phyloP scores from a whole-genome alignment of 2,329 filamentous ascomycete species.

The Rachicladosporium sp. region DNA sequence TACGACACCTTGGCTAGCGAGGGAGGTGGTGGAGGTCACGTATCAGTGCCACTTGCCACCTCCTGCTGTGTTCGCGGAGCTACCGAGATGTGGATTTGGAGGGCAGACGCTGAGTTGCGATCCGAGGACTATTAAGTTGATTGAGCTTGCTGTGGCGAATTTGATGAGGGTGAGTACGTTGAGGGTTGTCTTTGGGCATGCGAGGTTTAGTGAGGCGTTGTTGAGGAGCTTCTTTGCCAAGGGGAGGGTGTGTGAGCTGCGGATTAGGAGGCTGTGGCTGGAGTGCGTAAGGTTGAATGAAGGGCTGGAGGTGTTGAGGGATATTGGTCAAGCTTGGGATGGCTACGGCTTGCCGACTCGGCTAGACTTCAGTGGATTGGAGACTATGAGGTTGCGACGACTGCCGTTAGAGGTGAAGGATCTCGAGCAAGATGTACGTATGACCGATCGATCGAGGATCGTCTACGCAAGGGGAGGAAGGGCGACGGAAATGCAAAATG shows the following conservation, averaged over 20 bases:
- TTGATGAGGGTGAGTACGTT: conserved; percentile 33
- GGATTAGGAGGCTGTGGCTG: conserved; percentile 32
- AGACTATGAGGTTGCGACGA: conserved; percentile 31
- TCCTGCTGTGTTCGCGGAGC: conserved; percentile 32
- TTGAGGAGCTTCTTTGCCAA: conserved; percentile 29
- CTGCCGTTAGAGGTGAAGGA: conserved; percentile 17
- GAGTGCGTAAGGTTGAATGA: conserved; percentile 30
- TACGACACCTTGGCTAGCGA: conserved; percentile 29
- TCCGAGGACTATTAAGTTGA: conserved; percentile 26
- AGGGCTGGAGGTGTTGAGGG: conserved; percentile 8
- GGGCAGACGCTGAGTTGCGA: conserved; percentile 29
- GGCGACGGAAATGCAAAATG: conserved; percentile 12
- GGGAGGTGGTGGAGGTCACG: conserved; percentile 30
- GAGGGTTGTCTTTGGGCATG: conserved; percentile 33
- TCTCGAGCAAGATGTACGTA: neutral
- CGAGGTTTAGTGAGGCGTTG: conserved; percentile 27
- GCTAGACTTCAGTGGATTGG: conserved; percentile 22
- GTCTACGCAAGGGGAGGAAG: conserved; percentile 18
- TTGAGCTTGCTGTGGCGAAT: conserved; percentile 26
- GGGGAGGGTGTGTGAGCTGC: conserved; percentile 15
- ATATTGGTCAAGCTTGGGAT: conserved; percentile 1
- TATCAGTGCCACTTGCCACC: conserved; percentile 36
- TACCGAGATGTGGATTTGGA: conserved; percentile 29
- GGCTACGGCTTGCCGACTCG: conserved; percentile 12
- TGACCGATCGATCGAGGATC: conserved; percentile 1